phyloP scores from a whole-genome alignment of 805 yeast genomes.

The Babjeviella inositovora region DNA sequence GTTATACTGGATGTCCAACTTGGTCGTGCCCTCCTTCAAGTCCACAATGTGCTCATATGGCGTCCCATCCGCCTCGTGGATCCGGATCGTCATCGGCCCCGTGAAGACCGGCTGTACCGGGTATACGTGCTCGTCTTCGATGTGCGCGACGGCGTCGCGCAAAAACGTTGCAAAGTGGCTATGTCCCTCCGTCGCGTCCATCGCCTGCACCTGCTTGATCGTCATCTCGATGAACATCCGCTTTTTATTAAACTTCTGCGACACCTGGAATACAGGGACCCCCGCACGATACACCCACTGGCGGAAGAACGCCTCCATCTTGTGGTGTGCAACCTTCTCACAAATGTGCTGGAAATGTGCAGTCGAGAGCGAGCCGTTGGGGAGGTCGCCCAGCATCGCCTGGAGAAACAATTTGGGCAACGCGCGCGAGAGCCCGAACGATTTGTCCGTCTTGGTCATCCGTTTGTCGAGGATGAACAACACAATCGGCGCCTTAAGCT shows the following conservation, averaged over 20 bases:
- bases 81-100: constrained; percentile 94
- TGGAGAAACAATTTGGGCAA: constrained; percentile 83
- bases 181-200: constrained; percentile 27
- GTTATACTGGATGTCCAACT: constrained; percentile 87
- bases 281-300: constrained; percentile 92
- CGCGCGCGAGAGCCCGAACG: constrained; percentile 83
- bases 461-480: constrained; percentile 73
- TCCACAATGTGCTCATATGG: constrained; percentile 97
- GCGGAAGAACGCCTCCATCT: constrained; percentile 67
- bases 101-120: constrained; percentile 43
- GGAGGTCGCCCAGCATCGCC: constrained; percentile 89
- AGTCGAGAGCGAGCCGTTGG: constrained; percentile 63
- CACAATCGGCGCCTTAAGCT: constrained; percentile 75
- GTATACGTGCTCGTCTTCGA: constrained; percentile 21
- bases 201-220: constrained; percentile 75
- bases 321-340: constrained; percentile 82
- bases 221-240: constrained; percentile 91
- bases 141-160: constrained; percentile 21
- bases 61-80: constrained; percentile 96
- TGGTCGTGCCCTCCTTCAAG: constrained; percentile 69
- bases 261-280: constrained; percentile 73
- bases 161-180: constrained; percentile 20
- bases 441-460: constrained; percentile 91
- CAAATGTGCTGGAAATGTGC: constrained; percentile 85
- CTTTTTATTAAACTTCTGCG: constrained; percentile 88